phyloP scores from a whole-genome alignment of 148 eudicot species.

The Persicaria maculosa region DNA sequence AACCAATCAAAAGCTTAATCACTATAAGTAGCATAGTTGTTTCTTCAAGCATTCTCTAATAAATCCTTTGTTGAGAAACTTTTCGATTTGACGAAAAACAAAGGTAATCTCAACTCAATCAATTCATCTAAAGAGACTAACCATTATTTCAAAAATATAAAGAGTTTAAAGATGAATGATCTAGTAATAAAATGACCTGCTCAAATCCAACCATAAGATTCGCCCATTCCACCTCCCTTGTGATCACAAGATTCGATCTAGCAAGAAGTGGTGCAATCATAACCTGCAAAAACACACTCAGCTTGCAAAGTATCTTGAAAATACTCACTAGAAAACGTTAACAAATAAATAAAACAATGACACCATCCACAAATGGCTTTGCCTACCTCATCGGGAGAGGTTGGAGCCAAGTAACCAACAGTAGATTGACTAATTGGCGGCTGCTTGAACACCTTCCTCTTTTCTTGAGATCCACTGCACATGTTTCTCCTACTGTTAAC shows the following conservation, averaged over 20 bases:
- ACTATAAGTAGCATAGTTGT: neutral
- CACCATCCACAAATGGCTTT: neutral
- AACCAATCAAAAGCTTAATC: neutral
- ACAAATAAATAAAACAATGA: neutral
- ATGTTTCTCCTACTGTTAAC: conserved; percentile 9
- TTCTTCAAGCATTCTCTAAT: neutral
- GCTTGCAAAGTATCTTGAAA: neutral
- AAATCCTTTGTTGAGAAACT: neutral
- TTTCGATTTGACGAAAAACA: neutral
- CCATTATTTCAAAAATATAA: neutral
- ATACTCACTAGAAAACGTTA: neutral
- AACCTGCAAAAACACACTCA: conserved; percentile 29
- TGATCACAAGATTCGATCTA: conserved; percentile 85
- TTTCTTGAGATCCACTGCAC: conserved; percentile 1
- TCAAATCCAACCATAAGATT: conserved; percentile 92
- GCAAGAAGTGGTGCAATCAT: conserved; percentile 86
- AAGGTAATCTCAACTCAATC: neutral
- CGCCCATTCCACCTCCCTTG: conserved; percentile 98
- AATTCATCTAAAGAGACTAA: neutral
- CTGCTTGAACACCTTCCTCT: conserved; percentile 32
- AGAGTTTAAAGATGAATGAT: neutral
- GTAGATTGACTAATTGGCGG: conserved; percentile 73
- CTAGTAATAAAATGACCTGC: conserved; percentile 49
- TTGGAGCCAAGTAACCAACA: conserved; percentile 48
- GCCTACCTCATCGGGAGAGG: conserved; percentile 71